A percentile compares a stretch with the other conserved stretches of the same genome.
These are phyloP conservation scores for Aspergillus latus DNA, from an alignment of 2,329 filamentous ascomycete genomes.

Conservation along the genomic window DNA sequence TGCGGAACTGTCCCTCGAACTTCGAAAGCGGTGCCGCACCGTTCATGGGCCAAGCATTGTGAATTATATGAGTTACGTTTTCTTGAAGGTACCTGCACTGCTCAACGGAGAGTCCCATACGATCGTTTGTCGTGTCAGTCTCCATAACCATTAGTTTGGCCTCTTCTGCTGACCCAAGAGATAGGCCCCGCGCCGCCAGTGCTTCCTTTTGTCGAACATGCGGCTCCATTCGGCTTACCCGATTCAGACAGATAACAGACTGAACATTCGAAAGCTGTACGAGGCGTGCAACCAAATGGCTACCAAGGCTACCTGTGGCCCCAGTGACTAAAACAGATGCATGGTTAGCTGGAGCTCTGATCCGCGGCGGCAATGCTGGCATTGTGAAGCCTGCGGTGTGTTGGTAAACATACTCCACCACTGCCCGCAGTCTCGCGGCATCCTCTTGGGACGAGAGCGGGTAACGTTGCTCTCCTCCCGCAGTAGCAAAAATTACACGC, in stretches of 20 bases:
- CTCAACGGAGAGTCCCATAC: constrained; percentile 48
- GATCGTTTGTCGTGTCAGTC: constrained; percentile 49
- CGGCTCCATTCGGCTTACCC: constrained; percentile 31
- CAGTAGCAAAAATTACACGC: constrained; percentile 27
- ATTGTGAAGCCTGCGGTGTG: constrained; percentile 24
- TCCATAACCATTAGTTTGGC: constrained; percentile 50
- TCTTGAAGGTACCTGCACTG: constrained; percentile 42
- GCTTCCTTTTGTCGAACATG: constrained; percentile 37
- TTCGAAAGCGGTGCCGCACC: constrained; percentile 18
- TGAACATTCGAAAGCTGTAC: constrained; percentile 31
- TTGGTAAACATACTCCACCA: constrained; percentile 27
- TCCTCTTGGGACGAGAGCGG: constrained; percentile 5
- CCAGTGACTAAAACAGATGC: constrained; percentile 43
- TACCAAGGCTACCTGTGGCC: constrained; percentile 43
- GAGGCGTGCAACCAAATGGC: constrained; percentile 42
- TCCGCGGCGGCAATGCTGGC: background rate
- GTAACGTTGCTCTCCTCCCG: constrained; percentile 16
- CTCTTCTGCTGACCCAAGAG: constrained; percentile 16
- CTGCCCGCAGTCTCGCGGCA: constrained; percentile 16
- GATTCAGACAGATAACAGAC: constrained; percentile 51
- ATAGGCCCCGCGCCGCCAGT: constrained; percentile 28
- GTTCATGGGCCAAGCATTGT: constrained; percentile 35
- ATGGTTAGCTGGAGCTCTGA: background rate
- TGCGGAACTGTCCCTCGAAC: constrained; percentile 36
- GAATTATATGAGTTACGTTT: constrained; percentile 49